Conservation (phyloP, 2,329 filamentous ascomycete genomes). For the Acephala macrosclerotiorum region DNA sequence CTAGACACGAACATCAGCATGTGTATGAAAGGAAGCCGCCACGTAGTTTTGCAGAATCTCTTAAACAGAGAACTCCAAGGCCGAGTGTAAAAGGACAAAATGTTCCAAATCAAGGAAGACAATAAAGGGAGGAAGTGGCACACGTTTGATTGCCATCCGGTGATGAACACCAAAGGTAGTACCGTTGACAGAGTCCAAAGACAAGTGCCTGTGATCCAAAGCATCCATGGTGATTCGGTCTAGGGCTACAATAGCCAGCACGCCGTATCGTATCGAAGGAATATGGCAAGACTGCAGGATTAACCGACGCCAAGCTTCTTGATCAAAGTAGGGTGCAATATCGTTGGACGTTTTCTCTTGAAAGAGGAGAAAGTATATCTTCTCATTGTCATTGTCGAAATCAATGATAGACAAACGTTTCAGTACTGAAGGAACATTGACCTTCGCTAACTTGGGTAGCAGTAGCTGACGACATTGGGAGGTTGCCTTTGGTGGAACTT, state of each 20-base stretch:
- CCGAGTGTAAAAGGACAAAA: too few relatives aligned
- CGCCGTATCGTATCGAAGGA: conserved; percentile 16
- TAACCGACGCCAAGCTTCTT: conserved; percentile 19
- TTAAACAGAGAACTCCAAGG: too few relatives aligned
- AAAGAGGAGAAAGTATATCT: conserved; percentile 22
- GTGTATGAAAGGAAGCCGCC: not conserved
- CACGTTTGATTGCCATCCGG: not conserved
- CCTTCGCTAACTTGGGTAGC: not conserved
- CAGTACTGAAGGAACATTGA: not conserved
- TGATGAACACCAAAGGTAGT: not conserved
- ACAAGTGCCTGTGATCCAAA: not conserved
- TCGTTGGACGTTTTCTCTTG: conserved; percentile 17
- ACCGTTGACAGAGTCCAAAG: not conserved
- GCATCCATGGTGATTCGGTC: conserved; percentile 1
- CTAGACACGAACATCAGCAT: not conserved
- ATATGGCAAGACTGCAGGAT: conserved; percentile 23
- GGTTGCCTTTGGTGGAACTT: not conserved
- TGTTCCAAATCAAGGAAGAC: too few relatives aligned
- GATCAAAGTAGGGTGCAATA: conserved; percentile 16
- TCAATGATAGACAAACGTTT: not conserved
- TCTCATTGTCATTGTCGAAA: conserved; percentile 18
- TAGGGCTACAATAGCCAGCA: conserved; percentile 13
- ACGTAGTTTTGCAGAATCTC: too few relatives aligned
- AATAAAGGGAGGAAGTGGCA: too few relatives aligned
- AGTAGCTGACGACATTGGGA: not conserved